Base-by-base conservation (phyloP, 2,329 filamentous ascomycete genomes). In the Curvularia sp. region DNA sequence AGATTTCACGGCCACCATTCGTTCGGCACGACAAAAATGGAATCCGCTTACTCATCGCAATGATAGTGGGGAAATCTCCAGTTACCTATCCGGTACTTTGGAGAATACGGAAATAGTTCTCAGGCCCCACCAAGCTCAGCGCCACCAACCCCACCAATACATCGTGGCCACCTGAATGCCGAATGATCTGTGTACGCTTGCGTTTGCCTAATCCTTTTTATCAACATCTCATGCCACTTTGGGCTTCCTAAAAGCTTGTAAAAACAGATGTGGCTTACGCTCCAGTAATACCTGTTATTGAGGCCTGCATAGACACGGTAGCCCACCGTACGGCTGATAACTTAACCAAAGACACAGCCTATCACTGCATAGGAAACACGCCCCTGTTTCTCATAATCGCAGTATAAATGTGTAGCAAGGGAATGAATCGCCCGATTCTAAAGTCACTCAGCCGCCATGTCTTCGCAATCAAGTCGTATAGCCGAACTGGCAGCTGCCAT, bases 401-500 rank as follows among this genome's bases (percentile, higher is more conserved):
- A 22, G 20, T 39, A 49, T 49, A 49, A 38, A 39, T 20, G 35
- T 13, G 4, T 8, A 10, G 4, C 5, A 49, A 31, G n/a, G 4
- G 1, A 10, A 24, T 6, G 20, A 7, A 26, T 38, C 35, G 22
- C 6, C 26, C 44, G 18, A 13, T 33, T 22, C 4, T 48, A n/a
- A 12, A 33, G n/a, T 48, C 7, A 9, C 5, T 33, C 9, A 10
- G 12, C 26, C 44, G 10, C 15, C 10, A 56, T 56, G 48, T 28
- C 47, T 35, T 41, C 49, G 10, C 5, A 44, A 18, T 26, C 39
- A 31, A 58, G 50, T 33, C 57, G 39, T 43, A 60, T 61, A 20
- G 61, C 56, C 20, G 49, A 55, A 10, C 47, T 64, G 10, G 56
- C 55, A 13, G 44, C 49, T 10, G 10, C 18, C 2, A 44, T 64